These are phyloP conservation scores for Gnomoniopsis sp. DNA, from an alignment of 2,329 filamentous ascomycete genomes.

Conservation along the genomic window DNA sequence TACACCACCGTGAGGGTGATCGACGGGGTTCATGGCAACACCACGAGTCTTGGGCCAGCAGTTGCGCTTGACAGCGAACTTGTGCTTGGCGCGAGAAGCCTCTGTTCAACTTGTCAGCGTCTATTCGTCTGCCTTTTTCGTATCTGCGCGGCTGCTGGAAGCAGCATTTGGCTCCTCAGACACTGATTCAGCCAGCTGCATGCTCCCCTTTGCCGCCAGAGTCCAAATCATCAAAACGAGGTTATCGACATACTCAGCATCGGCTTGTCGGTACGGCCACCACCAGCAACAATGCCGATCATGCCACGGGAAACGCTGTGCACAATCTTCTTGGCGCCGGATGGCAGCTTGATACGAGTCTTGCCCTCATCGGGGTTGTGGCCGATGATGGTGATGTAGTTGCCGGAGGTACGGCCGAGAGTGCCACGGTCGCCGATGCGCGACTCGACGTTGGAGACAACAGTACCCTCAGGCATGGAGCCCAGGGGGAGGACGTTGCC, in stretches of 20 bases:
- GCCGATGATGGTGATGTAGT: conserved; percentile 97
- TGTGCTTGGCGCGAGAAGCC: conserved; percentile 99
- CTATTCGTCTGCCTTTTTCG: background rate
- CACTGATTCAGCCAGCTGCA: background rate
- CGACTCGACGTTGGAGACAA: conserved; percentile 99
- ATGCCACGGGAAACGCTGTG: conserved; percentile 90
- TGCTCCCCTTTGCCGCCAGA: conserved; percentile 17
- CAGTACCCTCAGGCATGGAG: conserved; percentile 97
- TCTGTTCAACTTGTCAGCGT: conserved; percentile 57
- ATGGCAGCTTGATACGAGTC: conserved; percentile 99
- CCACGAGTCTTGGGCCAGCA: conserved; percentile 99
- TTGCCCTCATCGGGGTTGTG: conserved; percentile 99
- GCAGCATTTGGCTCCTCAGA: background rate
- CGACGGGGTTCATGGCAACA: conserved; percentile 99
- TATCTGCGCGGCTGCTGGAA: background rate
- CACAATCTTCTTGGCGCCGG: conserved; percentile 98
- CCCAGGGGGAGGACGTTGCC: conserved; percentile 95
- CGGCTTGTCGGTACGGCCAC: conserved; percentile 99
- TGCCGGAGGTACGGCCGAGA: conserved; percentile 94
- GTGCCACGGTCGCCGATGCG: conserved; percentile 95
- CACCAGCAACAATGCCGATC: conserved; percentile 99
- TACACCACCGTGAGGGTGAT: conserved; percentile 95
- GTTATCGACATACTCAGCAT: conserved; percentile 70
- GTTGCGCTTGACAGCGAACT: conserved; percentile 99
- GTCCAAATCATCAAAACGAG: background rate